Evolutionary conservation across 768 basidiomycete genomes (phyloP), one percentile per base, ranked within the genome.

Genomic region (Tylopilus sp.): DNA sequence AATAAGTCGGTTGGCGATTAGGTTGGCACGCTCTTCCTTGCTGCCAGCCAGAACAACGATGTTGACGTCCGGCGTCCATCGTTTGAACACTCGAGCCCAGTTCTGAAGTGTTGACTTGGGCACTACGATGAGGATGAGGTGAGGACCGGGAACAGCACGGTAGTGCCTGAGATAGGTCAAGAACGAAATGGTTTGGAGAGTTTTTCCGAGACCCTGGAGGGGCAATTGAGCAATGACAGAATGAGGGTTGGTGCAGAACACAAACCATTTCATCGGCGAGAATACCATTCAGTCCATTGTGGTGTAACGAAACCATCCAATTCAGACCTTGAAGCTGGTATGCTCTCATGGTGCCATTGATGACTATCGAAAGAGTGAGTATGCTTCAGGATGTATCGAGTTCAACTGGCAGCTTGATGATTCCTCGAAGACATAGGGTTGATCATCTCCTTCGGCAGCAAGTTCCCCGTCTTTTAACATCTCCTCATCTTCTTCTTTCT

Each of bases 71-170:
- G 92, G 88, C 0, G 90, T 86, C 97, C 97, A 98, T 55, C 78
- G 79, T 55, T 79, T 81, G 58, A 99, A 93, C 71, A 98, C 97
- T 58, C 97, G 85, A 17, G 79, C 73, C 97, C 97, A 99, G 66
- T 98, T 99, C 68, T 98, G 91, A 22, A 98, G 76, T 0, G 95
- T 99, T 2, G 93, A 95, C 71, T 98, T 98, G n/a, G 97, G 97
- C 6, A 98, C 97, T 52, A 98, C 91, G 62, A 99, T 82, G n/a
- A n/a, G n/a, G n/a, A n/a, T n/a, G 21, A 98, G 81, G 69, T 98
- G 95, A 4, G 92, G 94, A 2, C 97, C 95, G 17, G 70, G 55
- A 48, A 80, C 85, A 51, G 78, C 79, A 21, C 79, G 80, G 66
- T 93, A 83, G 65, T 93, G 87, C 65, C 89, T 93, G 56, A 98